Conservation (phyloP, 495 filamentous ascomycete species). For the Thermothielavioides terrestris region DNA sequence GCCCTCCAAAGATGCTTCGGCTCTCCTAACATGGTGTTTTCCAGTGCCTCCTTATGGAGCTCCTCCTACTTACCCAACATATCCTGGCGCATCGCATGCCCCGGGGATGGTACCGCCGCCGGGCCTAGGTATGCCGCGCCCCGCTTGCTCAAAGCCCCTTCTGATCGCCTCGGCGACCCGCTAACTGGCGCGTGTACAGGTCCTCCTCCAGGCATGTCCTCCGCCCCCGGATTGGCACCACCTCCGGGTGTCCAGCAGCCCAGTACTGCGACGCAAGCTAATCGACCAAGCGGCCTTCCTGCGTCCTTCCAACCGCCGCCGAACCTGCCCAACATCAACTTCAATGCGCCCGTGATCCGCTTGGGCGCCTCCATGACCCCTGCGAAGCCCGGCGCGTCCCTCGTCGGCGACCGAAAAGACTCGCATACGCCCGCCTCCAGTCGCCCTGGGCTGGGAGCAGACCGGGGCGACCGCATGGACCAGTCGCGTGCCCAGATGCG, state of each 20-base stretch:
- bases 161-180: background rate
- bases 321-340: conserved; percentile 96
- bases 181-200: conserved; percentile 27
- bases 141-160: conserved; percentile 2
- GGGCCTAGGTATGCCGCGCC: conserved; percentile 63
- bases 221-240: conserved; percentile 68
- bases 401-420: conserved; percentile 38
- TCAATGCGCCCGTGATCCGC: conserved; percentile 92
- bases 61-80: conserved; percentile 62
- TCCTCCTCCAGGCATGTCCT: conserved; percentile 63
- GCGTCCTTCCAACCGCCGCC: conserved; percentile 81
- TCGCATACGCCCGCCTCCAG: conserved; percentile 34
- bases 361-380: conserved; percentile 64
- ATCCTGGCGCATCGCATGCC: conserved; percentile 53
- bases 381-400: conserved; percentile 48
- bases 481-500: conserved; percentile 59
- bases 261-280: conserved; percentile 54
- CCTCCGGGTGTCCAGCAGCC: conserved; percentile 74
- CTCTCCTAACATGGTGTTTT: conserved; percentile 9
- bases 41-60: conserved; percentile 54
- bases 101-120: conserved; percentile 69
- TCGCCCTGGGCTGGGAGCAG: conserved; percentile 59
- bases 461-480: conserved; percentile 54
- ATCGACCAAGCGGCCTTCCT: conserved; percentile 70
- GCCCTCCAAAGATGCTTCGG: too few species aligned